Evolutionary conservation across 768 basidiomycete genomes (phyloP).

Genomic region (Leccinum truebloodii): DNA sequence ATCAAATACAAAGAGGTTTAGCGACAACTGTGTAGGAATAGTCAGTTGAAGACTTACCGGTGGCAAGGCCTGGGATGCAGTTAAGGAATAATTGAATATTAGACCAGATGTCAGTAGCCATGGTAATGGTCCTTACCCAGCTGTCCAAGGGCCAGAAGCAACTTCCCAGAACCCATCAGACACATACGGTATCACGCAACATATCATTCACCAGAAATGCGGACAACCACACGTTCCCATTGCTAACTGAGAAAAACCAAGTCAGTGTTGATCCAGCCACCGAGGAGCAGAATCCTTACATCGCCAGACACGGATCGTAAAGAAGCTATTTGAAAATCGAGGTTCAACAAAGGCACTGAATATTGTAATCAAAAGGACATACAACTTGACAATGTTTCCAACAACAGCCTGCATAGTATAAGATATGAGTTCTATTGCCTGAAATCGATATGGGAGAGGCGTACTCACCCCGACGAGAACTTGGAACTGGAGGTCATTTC

Average conservation of each 20-base stretch:
- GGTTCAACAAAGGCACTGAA: neutral
- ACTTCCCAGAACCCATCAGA: constrained; percentile 30
- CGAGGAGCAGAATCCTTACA: constrained; percentile 40
- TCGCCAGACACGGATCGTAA: constrained; percentile 62
- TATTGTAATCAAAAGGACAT: constrained; percentile 19
- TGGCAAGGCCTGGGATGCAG: constrained; percentile 35
- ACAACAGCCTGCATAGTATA: constrained; percentile 43
- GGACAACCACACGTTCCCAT: constrained; percentile 49
- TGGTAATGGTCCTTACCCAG: constrained; percentile 39
- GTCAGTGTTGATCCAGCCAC: neutral
- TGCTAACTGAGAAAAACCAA: constrained; percentile 46
- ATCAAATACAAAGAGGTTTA: constrained; percentile 7
- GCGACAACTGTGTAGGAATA: neutral
- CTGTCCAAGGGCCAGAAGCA: constrained; percentile 50
- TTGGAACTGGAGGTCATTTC: constrained; percentile 39
- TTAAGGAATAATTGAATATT: constrained; percentile 7
- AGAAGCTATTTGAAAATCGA: constrained; percentile 39
- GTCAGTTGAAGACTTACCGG: constrained; percentile 32
- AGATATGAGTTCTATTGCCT: constrained; percentile 1
- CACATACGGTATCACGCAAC: neutral
- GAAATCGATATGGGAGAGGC: neutral
- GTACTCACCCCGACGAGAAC: constrained; percentile 39
- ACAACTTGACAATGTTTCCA: constrained; percentile 57
- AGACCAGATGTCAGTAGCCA: neutral
- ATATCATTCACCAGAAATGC: constrained; percentile 43